A percentile compares a stretch with the other conserved stretches of the same genome.
Evolutionary conservation across 2,329 filamentous ascomycete species (phyloP).

Genomic region (Colletotrichum sp.): DNA sequence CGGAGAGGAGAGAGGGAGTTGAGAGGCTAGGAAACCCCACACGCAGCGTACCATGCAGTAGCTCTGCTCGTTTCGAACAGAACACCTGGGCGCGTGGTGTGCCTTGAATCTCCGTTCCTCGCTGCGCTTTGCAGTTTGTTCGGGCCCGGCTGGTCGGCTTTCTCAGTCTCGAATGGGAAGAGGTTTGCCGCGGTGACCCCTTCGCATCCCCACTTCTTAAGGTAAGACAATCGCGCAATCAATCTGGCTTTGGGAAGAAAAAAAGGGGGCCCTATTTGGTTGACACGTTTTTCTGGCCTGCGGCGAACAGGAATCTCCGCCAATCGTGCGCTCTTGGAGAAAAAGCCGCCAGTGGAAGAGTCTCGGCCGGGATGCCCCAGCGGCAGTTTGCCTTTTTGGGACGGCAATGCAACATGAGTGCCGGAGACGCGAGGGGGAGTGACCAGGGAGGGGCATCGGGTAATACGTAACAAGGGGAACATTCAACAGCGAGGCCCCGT

Average conservation of each 20-base stretch:
- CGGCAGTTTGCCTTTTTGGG: background rate
- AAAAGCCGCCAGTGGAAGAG: background rate
- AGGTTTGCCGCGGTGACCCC: background rate
- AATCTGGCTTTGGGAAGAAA: background rate
- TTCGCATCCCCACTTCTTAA: background rate
- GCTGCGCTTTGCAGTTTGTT: background rate
- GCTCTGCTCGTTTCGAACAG: background rate
- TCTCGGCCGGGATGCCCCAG: background rate
- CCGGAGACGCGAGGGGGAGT: background rate
- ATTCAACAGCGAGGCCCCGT: background rate
- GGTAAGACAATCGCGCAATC: background rate
- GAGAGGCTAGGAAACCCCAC: background rate
- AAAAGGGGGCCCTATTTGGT: background rate
- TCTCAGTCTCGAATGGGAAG: background rate
- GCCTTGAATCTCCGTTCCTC: background rate
- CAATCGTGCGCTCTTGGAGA: background rate
- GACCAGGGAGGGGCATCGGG: background rate
- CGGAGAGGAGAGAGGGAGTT: background rate
- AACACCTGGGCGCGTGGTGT: background rate
- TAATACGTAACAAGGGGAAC: background rate
- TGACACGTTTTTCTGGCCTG: background rate
- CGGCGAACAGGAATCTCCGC: slow-evolving; percentile 8
- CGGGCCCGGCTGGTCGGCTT: background rate
- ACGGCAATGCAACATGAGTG: background rate
- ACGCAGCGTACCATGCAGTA: background rate